These are phyloP conservation scores for Pichia kudriavzevii DNA, from an alignment of 1,139 yeast genomes.

Conservation along the genomic window DNA sequence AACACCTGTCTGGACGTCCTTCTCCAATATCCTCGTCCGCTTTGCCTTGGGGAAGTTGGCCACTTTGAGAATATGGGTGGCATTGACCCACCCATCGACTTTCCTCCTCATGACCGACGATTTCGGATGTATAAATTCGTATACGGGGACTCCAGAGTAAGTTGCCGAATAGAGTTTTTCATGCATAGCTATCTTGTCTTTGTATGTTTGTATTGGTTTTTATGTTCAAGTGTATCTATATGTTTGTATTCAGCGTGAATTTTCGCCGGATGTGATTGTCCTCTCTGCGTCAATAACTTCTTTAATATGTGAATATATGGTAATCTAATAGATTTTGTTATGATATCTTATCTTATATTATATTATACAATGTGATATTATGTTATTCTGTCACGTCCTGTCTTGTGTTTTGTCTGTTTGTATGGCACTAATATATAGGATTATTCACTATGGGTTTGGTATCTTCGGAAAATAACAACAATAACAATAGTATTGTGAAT, in stretches of 20 bases:
- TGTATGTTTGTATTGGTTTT: neutral
- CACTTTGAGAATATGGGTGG: conserved; percentile 92
- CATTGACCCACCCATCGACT: conserved; percentile 91
- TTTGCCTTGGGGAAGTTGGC: conserved; percentile 94
- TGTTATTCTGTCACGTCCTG: no score
- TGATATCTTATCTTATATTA: no score
- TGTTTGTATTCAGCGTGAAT: neutral
- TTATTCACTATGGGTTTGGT: no score
- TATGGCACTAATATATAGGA: no score
- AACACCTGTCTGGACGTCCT: conserved; percentile 77
- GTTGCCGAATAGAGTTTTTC: conserved; percentile 63
- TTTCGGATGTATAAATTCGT: conserved; percentile 72
- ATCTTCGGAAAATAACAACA: no score
- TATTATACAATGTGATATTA: no score
- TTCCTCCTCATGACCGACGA: conserved; percentile 92
- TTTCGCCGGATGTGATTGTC: no score
- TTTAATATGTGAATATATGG: no score
- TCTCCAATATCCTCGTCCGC: conserved; percentile 83
- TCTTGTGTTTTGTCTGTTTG: no score
- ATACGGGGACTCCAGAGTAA: conserved; percentile 82
- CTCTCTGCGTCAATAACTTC: no score
- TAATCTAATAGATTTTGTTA: no score
- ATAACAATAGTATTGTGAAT: no score
- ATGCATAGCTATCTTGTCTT: conserved; percentile 16
- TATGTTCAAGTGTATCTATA: neutral